Percentiles rank a stretch among this genome's conserved stretches.
Conservation (phyloP, 2,329 filamentous ascomycete species). For the Trichothecium sympodiale region DNA sequence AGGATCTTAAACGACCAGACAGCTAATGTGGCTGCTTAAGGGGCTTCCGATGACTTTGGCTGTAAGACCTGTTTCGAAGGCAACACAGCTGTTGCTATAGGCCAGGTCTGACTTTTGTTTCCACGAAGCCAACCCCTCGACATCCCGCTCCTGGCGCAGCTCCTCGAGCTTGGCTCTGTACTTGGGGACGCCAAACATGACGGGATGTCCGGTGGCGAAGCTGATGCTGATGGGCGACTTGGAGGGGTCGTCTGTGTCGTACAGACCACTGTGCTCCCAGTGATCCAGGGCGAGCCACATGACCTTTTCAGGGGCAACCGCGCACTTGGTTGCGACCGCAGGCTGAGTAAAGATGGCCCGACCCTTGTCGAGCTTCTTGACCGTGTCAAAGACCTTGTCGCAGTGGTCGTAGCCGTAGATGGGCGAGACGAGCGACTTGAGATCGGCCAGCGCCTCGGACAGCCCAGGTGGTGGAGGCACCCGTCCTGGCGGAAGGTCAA, state of each 20-base stretch:
- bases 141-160: conserved; percentile 39
- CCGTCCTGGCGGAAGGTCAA: too few species aligned
- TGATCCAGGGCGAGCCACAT: conserved; percentile 52
- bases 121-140: too few species aligned
- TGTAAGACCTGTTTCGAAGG: too few species aligned
- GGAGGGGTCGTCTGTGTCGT: conserved; percentile 26
- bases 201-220: conserved; percentile 43
- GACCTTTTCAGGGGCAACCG: conserved; percentile 49
- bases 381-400: conserved; percentile 38
- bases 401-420: conserved; percentile 46
- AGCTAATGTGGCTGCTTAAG: too few species aligned
- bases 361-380: conserved; percentile 36
- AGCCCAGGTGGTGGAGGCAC: too few species aligned
- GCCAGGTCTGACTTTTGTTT: too few species aligned
- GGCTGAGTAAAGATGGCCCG: conserved; percentile 49
- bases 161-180: conserved; percentile 43
- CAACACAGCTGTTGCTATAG: too few species aligned
- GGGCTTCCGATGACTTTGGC: too few species aligned
- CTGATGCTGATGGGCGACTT: conserved; percentile 36
- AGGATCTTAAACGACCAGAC: too few species aligned
- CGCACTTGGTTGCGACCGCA: conserved; percentile 47
- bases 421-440: conserved; percentile 36
- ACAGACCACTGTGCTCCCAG: conserved; percentile 43
- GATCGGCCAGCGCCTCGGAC: conserved; percentile 41
- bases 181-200: conserved; percentile 51